A percentile compares a stretch with the other conserved stretches of the same genome.
Conservation (phyloP, 2,329 filamentous ascomycete species). For the Ceratocystis cubensis region DNA sequence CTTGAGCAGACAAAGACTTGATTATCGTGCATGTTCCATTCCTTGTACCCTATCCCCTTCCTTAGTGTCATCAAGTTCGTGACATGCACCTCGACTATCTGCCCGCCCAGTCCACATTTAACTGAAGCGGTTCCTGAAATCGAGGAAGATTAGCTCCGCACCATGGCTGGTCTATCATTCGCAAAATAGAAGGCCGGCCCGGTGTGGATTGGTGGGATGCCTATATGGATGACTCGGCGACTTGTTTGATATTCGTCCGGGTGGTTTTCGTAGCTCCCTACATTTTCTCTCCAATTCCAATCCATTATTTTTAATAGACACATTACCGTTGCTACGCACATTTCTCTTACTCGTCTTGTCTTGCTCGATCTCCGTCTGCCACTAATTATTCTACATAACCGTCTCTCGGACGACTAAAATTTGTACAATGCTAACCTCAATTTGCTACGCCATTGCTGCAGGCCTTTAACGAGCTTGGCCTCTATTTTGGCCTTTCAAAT, state of each 20-base stretch:
- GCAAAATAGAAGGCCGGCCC: slow-evolving; percentile 50
- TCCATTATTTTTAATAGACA: slow-evolving; percentile 16
- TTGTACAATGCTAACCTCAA: background rate
- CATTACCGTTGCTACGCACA: background rate
- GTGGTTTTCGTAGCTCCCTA: slow-evolving; percentile 52
- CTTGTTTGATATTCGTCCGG: slow-evolving; percentile 43
- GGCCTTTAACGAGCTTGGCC: slow-evolving; percentile 18
- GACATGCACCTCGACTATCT: slow-evolving; percentile 50
- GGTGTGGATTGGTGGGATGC: slow-evolving; percentile 65
- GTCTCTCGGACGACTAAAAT: background rate
- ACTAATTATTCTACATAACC: background rate
- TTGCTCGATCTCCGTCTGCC: slow-evolving; percentile 6
- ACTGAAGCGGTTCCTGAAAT: slow-evolving; percentile 75
- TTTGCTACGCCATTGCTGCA: background rate
- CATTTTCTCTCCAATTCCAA: slow-evolving; percentile 32
- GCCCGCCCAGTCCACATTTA: slow-evolving; percentile 63
- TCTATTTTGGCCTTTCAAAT: slow-evolving; percentile 17
- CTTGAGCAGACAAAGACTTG: slow-evolving; percentile 15
- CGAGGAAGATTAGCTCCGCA: slow-evolving; percentile 69
- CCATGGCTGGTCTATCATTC: slow-evolving; percentile 50
- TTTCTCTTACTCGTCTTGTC: background rate
- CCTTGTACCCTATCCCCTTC: slow-evolving; percentile 1
- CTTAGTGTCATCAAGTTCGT: slow-evolving; percentile 5
- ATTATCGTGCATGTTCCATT: slow-evolving; percentile 16
- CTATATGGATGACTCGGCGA: slow-evolving; percentile 56